Percentiles rank a stretch among this genome's conserved stretches.
Conservation (phyloP, 495 filamentous ascomycete genomes). For the Lasiosphaeria ovina region DNA sequence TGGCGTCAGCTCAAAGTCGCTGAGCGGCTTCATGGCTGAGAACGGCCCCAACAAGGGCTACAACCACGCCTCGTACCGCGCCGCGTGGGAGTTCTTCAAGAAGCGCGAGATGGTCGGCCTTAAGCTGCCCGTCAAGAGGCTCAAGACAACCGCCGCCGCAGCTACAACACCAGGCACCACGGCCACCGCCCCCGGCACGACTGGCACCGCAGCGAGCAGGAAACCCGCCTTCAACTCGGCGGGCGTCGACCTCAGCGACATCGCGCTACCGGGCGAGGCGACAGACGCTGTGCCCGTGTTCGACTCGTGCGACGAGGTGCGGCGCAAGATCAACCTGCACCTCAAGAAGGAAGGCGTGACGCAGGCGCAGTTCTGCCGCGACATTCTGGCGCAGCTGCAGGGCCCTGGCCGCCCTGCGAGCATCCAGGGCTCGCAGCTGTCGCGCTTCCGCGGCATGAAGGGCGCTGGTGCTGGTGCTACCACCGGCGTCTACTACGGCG, state of each 20-base stretch:
- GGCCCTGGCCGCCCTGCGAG: slow-evolving; percentile 12
- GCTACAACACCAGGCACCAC: slow-evolving; percentile 3
- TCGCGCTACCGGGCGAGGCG: slow-evolving; percentile 45
- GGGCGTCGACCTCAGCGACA: slow-evolving; percentile 32
- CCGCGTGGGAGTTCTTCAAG: slow-evolving; percentile 36
- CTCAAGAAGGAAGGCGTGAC: slow-evolving; percentile 48
- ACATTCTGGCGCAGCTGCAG: slow-evolving; percentile 38
- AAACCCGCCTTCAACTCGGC: slow-evolving; percentile 12
- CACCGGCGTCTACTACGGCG: slow-evolving; percentile 45
- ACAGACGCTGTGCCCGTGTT: slow-evolving; percentile 43
- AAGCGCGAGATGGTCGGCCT: slow-evolving; percentile 31
- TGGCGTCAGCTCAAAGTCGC: slow-evolving; percentile 31
- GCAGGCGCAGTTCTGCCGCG: slow-evolving; percentile 52
- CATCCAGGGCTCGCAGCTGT: slow-evolving; percentile 36
- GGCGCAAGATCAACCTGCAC: slow-evolving; percentile 53
- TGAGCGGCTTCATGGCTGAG: slow-evolving; percentile 39
- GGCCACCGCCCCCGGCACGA: slow-evolving; percentile 11
- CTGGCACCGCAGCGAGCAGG: slow-evolving; percentile 3
- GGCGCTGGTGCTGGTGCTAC: slow-evolving; percentile 45
- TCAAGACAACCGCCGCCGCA: slow-evolving; percentile 17
- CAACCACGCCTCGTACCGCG: slow-evolving; percentile 24
- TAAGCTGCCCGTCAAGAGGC: slow-evolving; percentile 35
- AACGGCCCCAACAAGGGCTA: slow-evolving; percentile 33
- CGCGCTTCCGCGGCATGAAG: slow-evolving; percentile 49
- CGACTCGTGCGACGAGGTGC: slow-evolving; percentile 58